phyloP scores from a whole-genome alignment of 2,329 filamentous ascomycete genomes.

The Fusarium sp. region DNA sequence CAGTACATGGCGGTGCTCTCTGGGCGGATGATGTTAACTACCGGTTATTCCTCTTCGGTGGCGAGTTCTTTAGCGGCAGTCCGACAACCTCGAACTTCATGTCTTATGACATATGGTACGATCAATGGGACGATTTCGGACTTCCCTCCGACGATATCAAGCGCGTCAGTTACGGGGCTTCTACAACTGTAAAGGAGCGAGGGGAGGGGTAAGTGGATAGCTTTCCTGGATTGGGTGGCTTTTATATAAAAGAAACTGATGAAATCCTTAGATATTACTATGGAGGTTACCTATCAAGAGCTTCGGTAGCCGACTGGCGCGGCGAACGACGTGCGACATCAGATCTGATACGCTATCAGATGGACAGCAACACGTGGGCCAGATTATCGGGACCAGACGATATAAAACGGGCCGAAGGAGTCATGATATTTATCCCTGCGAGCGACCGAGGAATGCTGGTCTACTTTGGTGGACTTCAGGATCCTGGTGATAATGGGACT shows the following conservation, averaged over 20 bases:
- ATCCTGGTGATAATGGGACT: not conserved
- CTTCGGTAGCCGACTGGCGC: not conserved
- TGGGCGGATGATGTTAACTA: conserved; percentile 4
- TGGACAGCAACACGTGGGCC: not conserved
- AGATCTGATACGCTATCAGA: not conserved
- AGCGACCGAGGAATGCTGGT: not conserved
- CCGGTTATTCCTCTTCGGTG: not conserved
- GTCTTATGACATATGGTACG: conserved; percentile 1
- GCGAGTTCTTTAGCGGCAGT: not conserved
- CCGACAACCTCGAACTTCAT: not conserved
- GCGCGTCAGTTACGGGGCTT: not conserved
- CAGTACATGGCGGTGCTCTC: not conserved
- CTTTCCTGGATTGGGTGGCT: no score
- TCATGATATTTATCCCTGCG: not conserved
- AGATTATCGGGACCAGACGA: not conserved
- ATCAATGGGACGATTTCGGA: not conserved
- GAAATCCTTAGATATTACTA: not conserved
- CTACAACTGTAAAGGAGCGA: not conserved
- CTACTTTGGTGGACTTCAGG: not conserved
- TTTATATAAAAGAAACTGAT: no score
- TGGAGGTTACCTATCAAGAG: not conserved
- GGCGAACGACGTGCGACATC: not conserved
- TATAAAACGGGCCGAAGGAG: not conserved
- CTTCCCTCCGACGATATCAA: not conserved
- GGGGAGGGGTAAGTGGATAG: not conserved